These are phyloP conservation scores for Periglandula ipomoeae DNA, from an alignment of 2,329 filamentous ascomycete species.

Conservation along the genomic window DNA sequence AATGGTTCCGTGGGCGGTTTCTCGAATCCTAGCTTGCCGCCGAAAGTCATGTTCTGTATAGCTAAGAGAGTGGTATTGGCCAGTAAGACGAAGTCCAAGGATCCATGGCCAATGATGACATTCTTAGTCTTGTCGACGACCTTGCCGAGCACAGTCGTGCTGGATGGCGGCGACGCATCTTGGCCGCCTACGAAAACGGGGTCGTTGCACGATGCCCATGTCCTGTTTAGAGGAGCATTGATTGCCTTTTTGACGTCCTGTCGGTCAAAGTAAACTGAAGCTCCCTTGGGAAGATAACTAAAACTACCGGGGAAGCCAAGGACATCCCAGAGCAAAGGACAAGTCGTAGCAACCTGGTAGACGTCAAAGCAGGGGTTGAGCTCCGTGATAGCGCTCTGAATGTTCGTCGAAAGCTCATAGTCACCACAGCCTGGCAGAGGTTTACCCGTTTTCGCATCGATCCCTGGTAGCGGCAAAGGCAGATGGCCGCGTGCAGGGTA, in stretches of 20 bases:
- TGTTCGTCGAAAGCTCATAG: conserved; percentile 47
- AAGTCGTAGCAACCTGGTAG: conserved; percentile 61
- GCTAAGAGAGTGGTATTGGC: conserved; percentile 59
- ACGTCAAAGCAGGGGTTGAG: conserved; percentile 69
- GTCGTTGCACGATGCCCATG: conserved; percentile 46
- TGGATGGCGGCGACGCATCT: conserved; percentile 12
- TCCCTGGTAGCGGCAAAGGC: conserved; percentile 1
- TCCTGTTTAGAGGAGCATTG: conserved; percentile 43
- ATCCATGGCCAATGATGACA: conserved; percentile 66
- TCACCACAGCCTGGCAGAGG: conserved; percentile 22
- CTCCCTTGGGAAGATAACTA: conserved; percentile 51
- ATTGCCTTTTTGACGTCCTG: conserved; percentile 59
- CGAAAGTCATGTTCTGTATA: conserved; percentile 77
- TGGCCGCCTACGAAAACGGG: conserved; percentile 30
- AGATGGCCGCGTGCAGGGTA: conserved; percentile 53
- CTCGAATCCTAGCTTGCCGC: conserved; percentile 60
- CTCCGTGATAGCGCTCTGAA: conserved; percentile 43
- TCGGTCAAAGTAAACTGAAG: conserved; percentile 57
- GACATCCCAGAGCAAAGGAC: conserved; percentile 61
- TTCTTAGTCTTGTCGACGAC: conserved; percentile 65
- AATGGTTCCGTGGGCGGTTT: conserved; percentile 49
- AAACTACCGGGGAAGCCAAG: conserved; percentile 58
- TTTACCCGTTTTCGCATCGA: conserved; percentile 24
- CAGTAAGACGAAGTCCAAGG: conserved; percentile 58
- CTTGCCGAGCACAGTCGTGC: conserved; percentile 37